A percentile compares a stretch with the other conserved stretches of the same genome.
Evolutionary conservation across 2,329 filamentous ascomycete genomes (phyloP).

Genomic region (Paecilomyces formosus): DNA sequence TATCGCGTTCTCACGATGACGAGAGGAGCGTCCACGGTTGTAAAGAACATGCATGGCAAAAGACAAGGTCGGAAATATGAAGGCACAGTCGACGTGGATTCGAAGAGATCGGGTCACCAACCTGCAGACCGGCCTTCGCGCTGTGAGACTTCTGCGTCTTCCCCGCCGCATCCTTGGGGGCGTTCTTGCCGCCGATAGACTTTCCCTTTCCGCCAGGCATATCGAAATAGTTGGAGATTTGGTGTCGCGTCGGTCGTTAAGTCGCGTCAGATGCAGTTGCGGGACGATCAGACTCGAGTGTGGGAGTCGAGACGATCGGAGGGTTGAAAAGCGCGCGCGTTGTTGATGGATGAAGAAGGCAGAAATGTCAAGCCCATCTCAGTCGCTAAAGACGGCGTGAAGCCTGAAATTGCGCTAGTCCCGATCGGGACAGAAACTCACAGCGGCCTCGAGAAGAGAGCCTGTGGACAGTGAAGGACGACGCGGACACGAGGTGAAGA

Average conservation of each 20-base stretch:
- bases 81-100: slow-evolving; percentile 8
- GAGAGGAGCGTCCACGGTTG: not conserved
- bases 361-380: slow-evolving; percentile 31
- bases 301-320: slow-evolving; percentile 22
- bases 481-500: slow-evolving; percentile 7
- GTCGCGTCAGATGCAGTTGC: slow-evolving; percentile 18
- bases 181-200: slow-evolving; percentile 82
- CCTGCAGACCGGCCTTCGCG: slow-evolving; percentile 89
- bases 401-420: slow-evolving; percentile 25
- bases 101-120: slow-evolving; percentile 45
- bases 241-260: slow-evolving; percentile 17
- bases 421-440: slow-evolving; percentile 22
- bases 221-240: slow-evolving; percentile 21
- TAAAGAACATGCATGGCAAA: not conserved
- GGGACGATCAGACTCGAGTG: slow-evolving; percentile 15
- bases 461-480: not conserved
- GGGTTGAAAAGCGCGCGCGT: slow-evolving; percentile 25
- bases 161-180: slow-evolving; percentile 72
- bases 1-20: not conserved
- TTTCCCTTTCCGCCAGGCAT: slow-evolving; percentile 93
- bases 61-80: not conserved
- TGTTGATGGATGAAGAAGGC: slow-evolving; percentile 38
- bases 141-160: slow-evolving; percentile 93
- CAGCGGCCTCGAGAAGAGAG: slow-evolving; percentile 5
- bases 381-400: slow-evolving; percentile 28